Conservation (phyloP, 768 basidiomycete species). For the Pleurotus cornucopiae region DNA sequence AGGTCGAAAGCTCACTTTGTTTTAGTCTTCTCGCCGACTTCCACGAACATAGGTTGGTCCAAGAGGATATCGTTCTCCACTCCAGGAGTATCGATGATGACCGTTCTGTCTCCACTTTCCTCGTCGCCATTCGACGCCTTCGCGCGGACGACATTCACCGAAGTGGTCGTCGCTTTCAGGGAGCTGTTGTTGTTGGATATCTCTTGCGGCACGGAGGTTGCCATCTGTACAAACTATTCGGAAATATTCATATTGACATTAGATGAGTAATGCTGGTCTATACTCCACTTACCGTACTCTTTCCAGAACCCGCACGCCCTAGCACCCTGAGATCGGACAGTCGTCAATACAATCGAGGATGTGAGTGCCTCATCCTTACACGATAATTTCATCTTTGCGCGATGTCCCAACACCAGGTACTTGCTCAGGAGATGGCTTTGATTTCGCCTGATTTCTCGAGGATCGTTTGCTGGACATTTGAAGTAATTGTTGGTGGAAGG, state of each 20-base stretch:
- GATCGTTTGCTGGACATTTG: too few species aligned
- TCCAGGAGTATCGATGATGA: background rate
- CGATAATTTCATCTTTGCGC: background rate
- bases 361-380: background rate
- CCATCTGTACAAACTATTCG: background rate
- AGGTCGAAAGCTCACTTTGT: background rate
- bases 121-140: background rate
- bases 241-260: background rate
- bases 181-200: background rate
- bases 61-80: background rate
- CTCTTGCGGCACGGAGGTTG: background rate
- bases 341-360: background rate
- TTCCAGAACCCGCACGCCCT: constrained; percentile 19
- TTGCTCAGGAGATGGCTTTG: too few species aligned
- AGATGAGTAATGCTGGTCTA: background rate
- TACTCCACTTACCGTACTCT: constrained; percentile 14
- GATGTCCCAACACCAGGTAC: too few species aligned
- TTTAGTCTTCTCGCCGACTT: background rate
- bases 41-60: background rate
- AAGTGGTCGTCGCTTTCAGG: background rate
- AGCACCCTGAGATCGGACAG: constrained; percentile 11
- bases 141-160: background rate
- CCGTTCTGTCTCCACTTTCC: background rate
- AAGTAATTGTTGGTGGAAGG: too few species aligned
- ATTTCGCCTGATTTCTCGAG: too few species aligned